phyloP scores from a whole-genome alignment of 2,329 filamentous ascomycete genomes.

The Neonectria punicea region DNA sequence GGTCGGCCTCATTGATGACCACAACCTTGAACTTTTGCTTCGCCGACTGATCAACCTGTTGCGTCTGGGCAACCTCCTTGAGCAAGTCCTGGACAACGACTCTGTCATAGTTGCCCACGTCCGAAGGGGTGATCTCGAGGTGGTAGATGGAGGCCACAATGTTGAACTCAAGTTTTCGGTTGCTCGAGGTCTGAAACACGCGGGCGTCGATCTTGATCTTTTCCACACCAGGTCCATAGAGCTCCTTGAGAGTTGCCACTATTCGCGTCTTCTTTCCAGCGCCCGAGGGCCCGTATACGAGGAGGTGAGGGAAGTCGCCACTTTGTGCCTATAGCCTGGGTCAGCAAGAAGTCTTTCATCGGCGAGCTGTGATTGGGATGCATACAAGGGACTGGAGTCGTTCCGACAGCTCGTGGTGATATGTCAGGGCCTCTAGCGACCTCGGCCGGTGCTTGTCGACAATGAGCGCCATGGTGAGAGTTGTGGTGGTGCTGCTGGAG shows the following conservation, averaged over 20 bases:
- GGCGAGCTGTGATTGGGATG: slow-evolving; percentile 44
- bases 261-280: slow-evolving; percentile 98
- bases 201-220: slow-evolving; percentile 99
- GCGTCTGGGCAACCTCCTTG: slow-evolving; percentile 98
- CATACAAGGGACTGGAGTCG: slow-evolving; percentile 86
- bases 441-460: slow-evolving; percentile 79
- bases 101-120: slow-evolving; percentile 95
- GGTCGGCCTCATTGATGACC: slow-evolving; percentile 98
- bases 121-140: slow-evolving; percentile 96
- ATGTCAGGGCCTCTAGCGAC: slow-evolving; percentile 81
- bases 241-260: slow-evolving; percentile 91
- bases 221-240: slow-evolving; percentile 96
- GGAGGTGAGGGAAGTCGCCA: slow-evolving; percentile 96
- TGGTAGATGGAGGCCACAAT: slow-evolving; percentile 98
- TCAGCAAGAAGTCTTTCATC: slow-evolving; percentile 16
- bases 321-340: slow-evolving; percentile 81
- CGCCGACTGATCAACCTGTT: slow-evolving; percentile 94
- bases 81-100: slow-evolving; percentile 95
- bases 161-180: slow-evolving; percentile 99
- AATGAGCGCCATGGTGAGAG: slow-evolving; percentile 69
- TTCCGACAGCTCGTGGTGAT: slow-evolving; percentile 88
- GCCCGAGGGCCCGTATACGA: slow-evolving; percentile 95
- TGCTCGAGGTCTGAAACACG: slow-evolving; percentile 93
- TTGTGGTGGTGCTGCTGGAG: slow-evolving; percentile 24
- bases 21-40: slow-evolving; percentile 97